These are phyloP conservation scores for Verticillium klebahnii DNA, from an alignment of 2,329 filamentous ascomycete genomes.

Conservation along the genomic window DNA sequence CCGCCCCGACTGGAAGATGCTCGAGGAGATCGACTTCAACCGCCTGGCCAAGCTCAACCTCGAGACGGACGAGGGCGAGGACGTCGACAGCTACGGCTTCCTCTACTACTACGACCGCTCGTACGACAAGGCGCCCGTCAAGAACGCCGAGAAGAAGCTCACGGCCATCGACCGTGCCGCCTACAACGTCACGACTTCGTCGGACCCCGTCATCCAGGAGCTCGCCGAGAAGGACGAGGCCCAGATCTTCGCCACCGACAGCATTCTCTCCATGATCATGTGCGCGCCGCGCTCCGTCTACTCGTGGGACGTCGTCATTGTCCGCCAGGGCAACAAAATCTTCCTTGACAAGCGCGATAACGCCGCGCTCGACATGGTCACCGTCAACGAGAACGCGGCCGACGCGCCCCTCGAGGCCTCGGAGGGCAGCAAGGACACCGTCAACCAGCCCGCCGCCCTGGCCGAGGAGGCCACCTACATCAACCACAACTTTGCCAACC, in stretches of 20 bases:
- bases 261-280: slow-evolving; percentile 98
- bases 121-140: slow-evolving; percentile 90
- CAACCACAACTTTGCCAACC: slow-evolving; percentile 99
- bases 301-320: slow-evolving; percentile 96
- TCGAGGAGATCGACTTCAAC: slow-evolving; percentile 99
- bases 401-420: slow-evolving; percentile 89
- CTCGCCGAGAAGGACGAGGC: slow-evolving; percentile 94
- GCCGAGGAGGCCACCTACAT: slow-evolving; percentile 98
- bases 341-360: slow-evolving; percentile 99
- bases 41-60: slow-evolving; percentile 93
- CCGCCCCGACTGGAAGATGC: slow-evolving; percentile 89
- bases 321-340: slow-evolving; percentile 90
- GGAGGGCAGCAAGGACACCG: slow-evolving; percentile 86
- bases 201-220: slow-evolving; percentile 94
- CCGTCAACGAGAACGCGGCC: slow-evolving; percentile 96
- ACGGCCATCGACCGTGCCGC: slow-evolving; percentile 87
- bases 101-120: slow-evolving; percentile 96
- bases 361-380: slow-evolving; percentile 92
- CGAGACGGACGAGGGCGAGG: slow-evolving; percentile 90
- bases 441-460: slow-evolving; percentile 91
- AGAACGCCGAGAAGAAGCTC: slow-evolving; percentile 82
- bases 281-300: slow-evolving; percentile 95
- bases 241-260: slow-evolving; percentile 94
- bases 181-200: slow-evolving; percentile 97
- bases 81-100: slow-evolving; percentile 93